phyloP scores from a whole-genome alignment of 2,329 filamentous ascomycete species.

The Ciborinia camelliae region DNA sequence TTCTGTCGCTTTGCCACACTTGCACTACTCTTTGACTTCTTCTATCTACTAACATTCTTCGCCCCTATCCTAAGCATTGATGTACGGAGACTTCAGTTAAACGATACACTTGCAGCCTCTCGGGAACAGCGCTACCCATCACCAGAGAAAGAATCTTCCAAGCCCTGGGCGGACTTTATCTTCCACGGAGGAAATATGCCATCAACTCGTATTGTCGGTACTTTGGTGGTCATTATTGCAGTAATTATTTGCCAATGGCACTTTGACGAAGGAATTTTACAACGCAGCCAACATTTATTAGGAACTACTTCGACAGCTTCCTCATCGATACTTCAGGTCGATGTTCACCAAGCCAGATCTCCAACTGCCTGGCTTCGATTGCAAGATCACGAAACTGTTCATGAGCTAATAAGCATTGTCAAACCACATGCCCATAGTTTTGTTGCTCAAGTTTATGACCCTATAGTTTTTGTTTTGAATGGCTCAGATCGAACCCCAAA shows the following conservation, averaged over 20 bases:
- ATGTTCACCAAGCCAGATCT: slow-evolving; percentile 71
- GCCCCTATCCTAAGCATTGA: slow-evolving; percentile 76
- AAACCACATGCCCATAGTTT: slow-evolving; percentile 70
- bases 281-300: slow-evolving; percentile 25
- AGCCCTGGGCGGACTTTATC: slow-evolving; percentile 59
- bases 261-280: slow-evolving; percentile 54
- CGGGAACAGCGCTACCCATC: slow-evolving; percentile 36
- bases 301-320: slow-evolving; percentile 20
- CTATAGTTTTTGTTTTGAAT: slow-evolving; percentile 67
- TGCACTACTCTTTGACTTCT: slow-evolving; percentile 72
- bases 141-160: slow-evolving; percentile 31
- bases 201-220: slow-evolving; percentile 72
- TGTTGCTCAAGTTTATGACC: slow-evolving; percentile 70
- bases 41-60: slow-evolving; percentile 78
- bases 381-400: slow-evolving; percentile 75
- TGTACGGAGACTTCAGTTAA: slow-evolving; percentile 72
- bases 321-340: slow-evolving; percentile 48
- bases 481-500: slow-evolving; percentile 61
- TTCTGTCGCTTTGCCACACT: slow-evolving; percentile 76
- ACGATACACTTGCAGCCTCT: slow-evolving; percentile 52
- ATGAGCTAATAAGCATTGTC: slow-evolving; percentile 71
- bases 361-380: slow-evolving; percentile 72
- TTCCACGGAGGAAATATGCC: slow-evolving; percentile 62
- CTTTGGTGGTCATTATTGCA: slow-evolving; percentile 68
- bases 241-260: slow-evolving; percentile 74